These are phyloP conservation scores for Pneumocystis wakefieldiae DNA, from an alignment of 1,139 yeast genomes.

Conservation along the genomic window DNA sequence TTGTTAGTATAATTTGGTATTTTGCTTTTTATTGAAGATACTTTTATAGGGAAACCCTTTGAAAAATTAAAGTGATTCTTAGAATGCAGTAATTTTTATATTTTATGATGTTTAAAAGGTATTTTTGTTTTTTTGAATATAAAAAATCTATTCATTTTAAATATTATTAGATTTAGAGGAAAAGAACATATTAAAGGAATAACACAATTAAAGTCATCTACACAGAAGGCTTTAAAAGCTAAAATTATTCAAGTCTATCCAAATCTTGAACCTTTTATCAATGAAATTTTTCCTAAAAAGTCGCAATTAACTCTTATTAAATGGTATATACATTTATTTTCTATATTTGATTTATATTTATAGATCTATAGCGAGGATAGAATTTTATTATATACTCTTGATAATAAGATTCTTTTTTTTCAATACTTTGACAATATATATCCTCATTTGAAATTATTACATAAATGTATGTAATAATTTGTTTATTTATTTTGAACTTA, in stretches of 20 bases:
- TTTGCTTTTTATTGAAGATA: too few relatives aligned
- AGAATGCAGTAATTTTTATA: too few relatives aligned
- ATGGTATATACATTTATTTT: slow-evolving; percentile 28
- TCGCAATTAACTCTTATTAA: slow-evolving; percentile 69
- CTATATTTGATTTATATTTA: slow-evolving; percentile 5
- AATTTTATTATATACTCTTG: slow-evolving; percentile 61
- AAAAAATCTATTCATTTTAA: not conserved
- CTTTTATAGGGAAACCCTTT: too few relatives aligned
- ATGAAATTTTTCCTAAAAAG: slow-evolving; percentile 77
- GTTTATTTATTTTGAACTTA: not conserved
- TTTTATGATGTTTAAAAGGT: not conserved
- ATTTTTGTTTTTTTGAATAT: not conserved
- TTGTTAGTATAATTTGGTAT: too few relatives aligned
- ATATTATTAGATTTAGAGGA: slow-evolving; percentile 29
- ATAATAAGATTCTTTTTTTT: slow-evolving; percentile 57
- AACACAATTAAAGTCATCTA: slow-evolving; percentile 83
- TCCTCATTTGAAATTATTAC: slow-evolving; percentile 66
- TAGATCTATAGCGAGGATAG: slow-evolving; percentile 43
- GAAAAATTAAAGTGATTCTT: too few relatives aligned
- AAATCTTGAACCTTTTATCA: slow-evolving; percentile 55
- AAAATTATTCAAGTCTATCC: slow-evolving; percentile 63
- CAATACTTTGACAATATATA: slow-evolving; percentile 72
- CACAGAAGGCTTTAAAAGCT: slow-evolving; percentile 66
- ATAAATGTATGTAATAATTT: slow-evolving; percentile 37
- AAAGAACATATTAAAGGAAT: slow-evolving; percentile 81